Base-by-base conservation (phyloP, 1,284 basidiomycete genomes). In the Leccinum subrobustum region DNA sequence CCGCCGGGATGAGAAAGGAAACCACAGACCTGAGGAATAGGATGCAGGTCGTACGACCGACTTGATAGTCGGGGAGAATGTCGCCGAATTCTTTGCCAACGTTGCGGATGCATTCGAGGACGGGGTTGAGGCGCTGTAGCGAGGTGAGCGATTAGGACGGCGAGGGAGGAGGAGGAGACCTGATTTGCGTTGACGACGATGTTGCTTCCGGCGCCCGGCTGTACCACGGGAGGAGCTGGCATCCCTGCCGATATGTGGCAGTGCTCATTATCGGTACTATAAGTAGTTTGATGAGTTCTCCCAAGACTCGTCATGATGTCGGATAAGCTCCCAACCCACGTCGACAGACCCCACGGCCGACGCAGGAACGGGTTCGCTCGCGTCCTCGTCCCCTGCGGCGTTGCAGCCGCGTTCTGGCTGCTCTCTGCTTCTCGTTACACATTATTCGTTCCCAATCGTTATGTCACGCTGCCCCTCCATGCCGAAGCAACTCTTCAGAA, bases 11-110 rank as follows among this genome's bases (percentile, higher is more conserved):
- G 6, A 33, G 37, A 52, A 35, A 35, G 31, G n/a, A 11, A 20
- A 23, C 42, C 1, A 42, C 78, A 51, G 61, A 91, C 94, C 93
- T 96, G 54, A 98, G 81, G 70, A 91, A 98, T 29, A 98, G 76
- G 4, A 96, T 89, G n/a, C 95, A 92, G 6, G 93, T 94, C 27
- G 95, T 96, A n/a, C 88, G 82, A 20, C 95, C 95, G n/a, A 97
- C 94, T 74, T 96, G 93, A 73, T 93, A 98, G 73, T 99, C 97
- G 4, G 91, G 88, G 4, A 92, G 81, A 59, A 99, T 96, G 70
- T 99, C 96, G 1, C 93, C 92, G 68, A 94, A 97, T 75, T 99
- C 96, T 77, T 96, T 96, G 0, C 91, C 87, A 1, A 98, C 89
- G 74, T 93, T 93, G 62, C 89, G 84, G 57, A 99, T 91, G 63